phyloP scores from a whole-genome alignment of 139 green algal genomes.

The Trebouxia sp. region DNA sequence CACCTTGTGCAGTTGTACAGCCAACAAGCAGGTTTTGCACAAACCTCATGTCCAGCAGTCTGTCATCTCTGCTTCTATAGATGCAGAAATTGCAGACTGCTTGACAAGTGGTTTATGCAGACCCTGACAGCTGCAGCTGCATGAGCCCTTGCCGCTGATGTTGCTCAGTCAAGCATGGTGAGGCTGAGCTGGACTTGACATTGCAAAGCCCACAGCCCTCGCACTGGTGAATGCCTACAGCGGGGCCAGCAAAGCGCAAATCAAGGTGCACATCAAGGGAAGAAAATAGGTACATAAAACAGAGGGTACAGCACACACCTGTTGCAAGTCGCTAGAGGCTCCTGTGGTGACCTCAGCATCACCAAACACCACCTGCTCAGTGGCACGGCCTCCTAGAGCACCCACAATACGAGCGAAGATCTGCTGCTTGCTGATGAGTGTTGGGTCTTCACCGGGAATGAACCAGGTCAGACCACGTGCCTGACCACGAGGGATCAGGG shows the following conservation, averaged over 20 bases:
- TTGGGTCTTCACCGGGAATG: slow-evolving; percentile 93
- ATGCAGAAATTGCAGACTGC: too few species aligned
- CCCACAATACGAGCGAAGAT: slow-evolving; percentile 97
- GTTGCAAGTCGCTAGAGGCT: slow-evolving; percentile 78
- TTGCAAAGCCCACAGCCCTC: too few species aligned
- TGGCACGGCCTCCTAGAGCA: slow-evolving; percentile 92
- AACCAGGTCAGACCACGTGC: slow-evolving; percentile 98
- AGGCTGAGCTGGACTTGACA: too few species aligned
- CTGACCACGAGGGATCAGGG: slow-evolving; percentile 95
- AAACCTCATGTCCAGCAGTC: too few species aligned
- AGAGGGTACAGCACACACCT: slow-evolving; percentile 46
- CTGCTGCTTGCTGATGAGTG: slow-evolving; percentile 95
- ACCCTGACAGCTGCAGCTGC: too few species aligned
- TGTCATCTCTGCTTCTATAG: too few species aligned
- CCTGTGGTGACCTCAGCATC: slow-evolving; percentile 95
- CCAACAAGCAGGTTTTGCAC: too few species aligned
- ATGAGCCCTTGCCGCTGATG: too few species aligned
- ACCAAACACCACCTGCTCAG: slow-evolving; percentile 98
- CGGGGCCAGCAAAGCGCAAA: not conserved
- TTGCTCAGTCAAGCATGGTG: too few species aligned
- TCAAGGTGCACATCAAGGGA: not conserved
- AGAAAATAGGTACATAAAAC: slow-evolving; percentile 7
- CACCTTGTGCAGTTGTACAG: too few species aligned
- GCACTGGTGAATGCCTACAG: too few species aligned
- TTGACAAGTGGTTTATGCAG: too few species aligned